These are phyloP conservation scores for Cercospora berteroae DNA, from an alignment of 2,329 filamentous ascomycete species.

Conservation along the genomic window DNA sequence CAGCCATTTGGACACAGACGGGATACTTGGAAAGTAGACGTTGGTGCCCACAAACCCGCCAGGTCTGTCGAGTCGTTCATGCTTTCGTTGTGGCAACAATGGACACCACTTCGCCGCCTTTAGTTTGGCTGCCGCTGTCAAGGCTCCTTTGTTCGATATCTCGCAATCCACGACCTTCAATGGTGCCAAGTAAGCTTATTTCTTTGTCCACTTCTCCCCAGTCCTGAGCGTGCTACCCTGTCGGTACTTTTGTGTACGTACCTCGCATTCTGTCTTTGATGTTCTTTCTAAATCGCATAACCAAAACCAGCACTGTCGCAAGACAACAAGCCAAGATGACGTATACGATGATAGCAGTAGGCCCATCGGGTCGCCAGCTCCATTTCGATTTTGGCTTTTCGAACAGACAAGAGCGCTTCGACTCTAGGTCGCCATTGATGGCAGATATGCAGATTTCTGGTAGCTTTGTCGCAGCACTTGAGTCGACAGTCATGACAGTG, in stretches of 20 bases:
- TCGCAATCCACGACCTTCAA: not conserved
- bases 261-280: not conserved
- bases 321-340: not conserved
- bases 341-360: not conserved
- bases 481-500: not conserved
- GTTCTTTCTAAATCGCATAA: not conserved
- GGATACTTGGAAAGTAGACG: not conserved
- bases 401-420: not conserved
- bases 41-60: not conserved
- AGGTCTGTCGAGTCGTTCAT: not conserved
- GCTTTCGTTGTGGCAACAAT: not conserved
- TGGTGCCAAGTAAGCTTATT: not conserved
- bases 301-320: not conserved
- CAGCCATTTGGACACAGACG: not conserved
- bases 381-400: not conserved
- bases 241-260: not conserved
- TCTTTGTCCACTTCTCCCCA: not conserved
- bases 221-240: not conserved
- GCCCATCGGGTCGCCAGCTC: not conserved
- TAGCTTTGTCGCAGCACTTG: not conserved
- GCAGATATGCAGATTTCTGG: slow-evolving; percentile 10
- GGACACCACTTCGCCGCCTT: not conserved
- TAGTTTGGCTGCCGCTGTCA: not conserved
- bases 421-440: slow-evolving; percentile 8
- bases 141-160: not conserved